phyloP scores from a whole-genome alignment of 257 asterid species.

The Coffea eugenioides region DNA sequence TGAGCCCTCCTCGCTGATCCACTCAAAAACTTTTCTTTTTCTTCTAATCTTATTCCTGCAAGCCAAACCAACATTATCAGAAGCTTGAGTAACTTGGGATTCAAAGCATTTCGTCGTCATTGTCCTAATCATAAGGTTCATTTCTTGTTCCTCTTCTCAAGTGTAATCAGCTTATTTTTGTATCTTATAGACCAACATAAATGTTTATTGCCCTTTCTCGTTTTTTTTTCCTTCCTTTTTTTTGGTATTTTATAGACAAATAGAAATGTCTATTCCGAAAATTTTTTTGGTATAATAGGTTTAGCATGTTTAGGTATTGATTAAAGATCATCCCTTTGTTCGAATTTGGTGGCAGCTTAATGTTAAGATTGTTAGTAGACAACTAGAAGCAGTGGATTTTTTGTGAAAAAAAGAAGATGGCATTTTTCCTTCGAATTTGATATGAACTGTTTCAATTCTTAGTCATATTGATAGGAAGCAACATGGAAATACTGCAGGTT shows the following conservation, averaged over 20 bases:
- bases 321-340: neutral
- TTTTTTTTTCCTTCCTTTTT: neutral
- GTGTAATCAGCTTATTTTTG: neutral
- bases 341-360: neutral
- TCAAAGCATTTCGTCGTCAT: slow-evolving; percentile 52
- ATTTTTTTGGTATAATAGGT: too few relatives aligned
- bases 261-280: neutral
- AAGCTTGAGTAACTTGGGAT: slow-evolving; percentile 37
- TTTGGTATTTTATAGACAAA: neutral
- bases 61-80: slow-evolving; percentile 25
- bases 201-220: neutral
- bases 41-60: slow-evolving; percentile 35
- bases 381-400: neutral
- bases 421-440: neutral
- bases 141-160: neutral
- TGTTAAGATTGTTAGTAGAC: neutral
- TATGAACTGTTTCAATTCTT: neutral
- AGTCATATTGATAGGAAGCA: neutral
- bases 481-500: neutral
- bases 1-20: slow-evolving; percentile 11
- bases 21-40: slow-evolving; percentile 25
- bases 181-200: neutral
- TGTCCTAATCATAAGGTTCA: slow-evolving; percentile 47
- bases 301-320: neutral
- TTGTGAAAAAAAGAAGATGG: neutral